Evolutionary conservation across 2,329 filamentous ascomycete genomes (phyloP).

Genomic region (Diaporthe sp.): DNA sequence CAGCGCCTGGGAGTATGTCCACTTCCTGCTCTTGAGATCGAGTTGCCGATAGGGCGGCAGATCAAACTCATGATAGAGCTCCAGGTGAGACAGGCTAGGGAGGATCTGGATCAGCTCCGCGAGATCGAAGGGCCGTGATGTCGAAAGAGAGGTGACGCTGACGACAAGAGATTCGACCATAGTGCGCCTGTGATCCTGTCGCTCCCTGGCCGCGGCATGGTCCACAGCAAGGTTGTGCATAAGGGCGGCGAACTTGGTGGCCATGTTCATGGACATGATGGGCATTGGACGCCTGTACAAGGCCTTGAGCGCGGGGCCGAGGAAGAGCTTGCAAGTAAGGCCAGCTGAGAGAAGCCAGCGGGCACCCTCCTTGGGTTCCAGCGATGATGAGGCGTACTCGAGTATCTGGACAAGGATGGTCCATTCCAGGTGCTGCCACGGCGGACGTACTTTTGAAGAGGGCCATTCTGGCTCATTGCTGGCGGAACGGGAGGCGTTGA

Average conservation of each 20-base stretch:
- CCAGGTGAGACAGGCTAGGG: slow-evolving; percentile 77
- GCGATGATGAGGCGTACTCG: slow-evolving; percentile 72
- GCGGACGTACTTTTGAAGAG: slow-evolving; percentile 45
- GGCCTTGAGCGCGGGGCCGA: slow-evolving; percentile 80
- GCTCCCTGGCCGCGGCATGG: slow-evolving; percentile 60
- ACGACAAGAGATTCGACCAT: slow-evolving; percentile 81
- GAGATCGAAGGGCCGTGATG: slow-evolving; percentile 64
- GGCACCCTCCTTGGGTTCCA: slow-evolving; percentile 60
- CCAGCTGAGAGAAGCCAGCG: slow-evolving; percentile 77
- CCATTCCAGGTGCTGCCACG: slow-evolving; percentile 57
- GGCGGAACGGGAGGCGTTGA: background rate
- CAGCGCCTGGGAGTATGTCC: slow-evolving; percentile 77
- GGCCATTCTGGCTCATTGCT: slow-evolving; percentile 37
- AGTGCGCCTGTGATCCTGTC: slow-evolving; percentile 71
- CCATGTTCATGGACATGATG: slow-evolving; percentile 64
- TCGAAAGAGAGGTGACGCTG: slow-evolving; percentile 72
- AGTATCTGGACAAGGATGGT: slow-evolving; percentile 80
- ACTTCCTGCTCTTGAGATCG: slow-evolving; percentile 68
- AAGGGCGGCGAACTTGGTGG: slow-evolving; percentile 62
- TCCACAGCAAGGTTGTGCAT: slow-evolving; percentile 64
- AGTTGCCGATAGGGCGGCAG: slow-evolving; percentile 75
- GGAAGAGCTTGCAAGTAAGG: slow-evolving; percentile 73
- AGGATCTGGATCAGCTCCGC: slow-evolving; percentile 72
- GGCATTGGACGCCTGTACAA: slow-evolving; percentile 75
- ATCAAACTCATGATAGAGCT: slow-evolving; percentile 80